A percentile compares a stretch with the other conserved stretches of the same genome.
Evolutionary conservation across 805 yeast species (phyloP).

Genomic region (Schwanniomyces sp.): DNA sequence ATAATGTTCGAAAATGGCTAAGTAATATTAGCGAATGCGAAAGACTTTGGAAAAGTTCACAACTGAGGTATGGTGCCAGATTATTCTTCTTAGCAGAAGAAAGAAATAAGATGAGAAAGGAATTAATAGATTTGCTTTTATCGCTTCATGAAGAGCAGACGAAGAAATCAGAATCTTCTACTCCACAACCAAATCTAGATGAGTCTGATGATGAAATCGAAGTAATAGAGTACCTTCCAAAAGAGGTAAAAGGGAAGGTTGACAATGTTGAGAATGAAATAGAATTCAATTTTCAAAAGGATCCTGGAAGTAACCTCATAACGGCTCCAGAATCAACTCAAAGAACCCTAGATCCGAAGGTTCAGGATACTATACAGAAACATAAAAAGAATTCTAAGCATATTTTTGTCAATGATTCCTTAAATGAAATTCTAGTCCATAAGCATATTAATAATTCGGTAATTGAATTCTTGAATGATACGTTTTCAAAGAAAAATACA

Average conservation of each 20-base stretch:
- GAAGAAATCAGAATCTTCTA: neutral
- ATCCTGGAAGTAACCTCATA: neutral
- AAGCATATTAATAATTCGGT: neutral
- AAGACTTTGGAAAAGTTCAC: conserved; percentile 42
- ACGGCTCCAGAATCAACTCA: neutral
- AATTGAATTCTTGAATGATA: conserved; percentile 7
- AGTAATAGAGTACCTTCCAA: conserved; percentile 13
- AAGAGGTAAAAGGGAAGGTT: neutral
- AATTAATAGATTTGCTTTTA: conserved; percentile 21
- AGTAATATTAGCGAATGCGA: conserved; percentile 48
- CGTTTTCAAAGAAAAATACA: conserved; percentile 6
- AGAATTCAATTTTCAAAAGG: neutral
- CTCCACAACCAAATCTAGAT: neutral
- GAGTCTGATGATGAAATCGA: conserved; percentile 18
- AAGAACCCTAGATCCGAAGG: conserved; percentile 11
- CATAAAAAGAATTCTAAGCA: neutral
- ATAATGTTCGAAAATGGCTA: conserved; percentile 63
- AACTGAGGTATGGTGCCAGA: conserved; percentile 9
- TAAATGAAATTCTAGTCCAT: conserved; percentile 6
- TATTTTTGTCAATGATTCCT: neutral
- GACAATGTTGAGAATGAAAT: neutral
- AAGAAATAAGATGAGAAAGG: conserved; percentile 26
- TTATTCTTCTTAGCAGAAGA: conserved; percentile 26
- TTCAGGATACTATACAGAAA: neutral
- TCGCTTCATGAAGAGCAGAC: conserved; percentile 20